Conservation (phyloP, 1,284 basidiomycete species). For the Thecaphora thlaspeos region DNA sequence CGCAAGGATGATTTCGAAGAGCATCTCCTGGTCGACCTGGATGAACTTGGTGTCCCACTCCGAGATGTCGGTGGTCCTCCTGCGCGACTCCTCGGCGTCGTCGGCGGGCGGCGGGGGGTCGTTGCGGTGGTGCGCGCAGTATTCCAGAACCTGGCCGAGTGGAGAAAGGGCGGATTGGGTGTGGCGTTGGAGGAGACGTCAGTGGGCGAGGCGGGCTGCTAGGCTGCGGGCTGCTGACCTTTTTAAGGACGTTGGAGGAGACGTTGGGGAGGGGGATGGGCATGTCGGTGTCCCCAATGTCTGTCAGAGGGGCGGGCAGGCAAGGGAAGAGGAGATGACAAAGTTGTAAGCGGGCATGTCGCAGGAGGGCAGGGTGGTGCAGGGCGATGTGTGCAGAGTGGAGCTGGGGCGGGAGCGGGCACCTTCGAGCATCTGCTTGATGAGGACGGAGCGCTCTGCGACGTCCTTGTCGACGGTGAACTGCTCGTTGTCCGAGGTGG, state of each 20-base stretch:
- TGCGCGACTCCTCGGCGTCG: conserved; percentile 83
- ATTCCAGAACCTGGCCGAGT: conserved; percentile 95
- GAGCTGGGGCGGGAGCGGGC: conserved; percentile 2
- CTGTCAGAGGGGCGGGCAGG: conserved; percentile 5
- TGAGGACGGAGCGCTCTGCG: conserved; percentile 89
- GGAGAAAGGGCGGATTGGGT: too few relatives aligned
- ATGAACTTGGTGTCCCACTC: conserved; percentile 99
- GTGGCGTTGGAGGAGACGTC: not conserved
- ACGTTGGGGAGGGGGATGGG: conserved; percentile 97
- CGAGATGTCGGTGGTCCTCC: conserved; percentile 92
- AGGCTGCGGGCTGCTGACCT: conserved; percentile 63
- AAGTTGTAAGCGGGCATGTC: too few relatives aligned
- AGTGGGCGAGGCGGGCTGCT: not conserved
- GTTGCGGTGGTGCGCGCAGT: conserved; percentile 96
- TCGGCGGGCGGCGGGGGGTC: conserved; percentile 84
- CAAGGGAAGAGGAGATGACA: too few relatives aligned
- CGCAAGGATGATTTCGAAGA: conserved; percentile 98
- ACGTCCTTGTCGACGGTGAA: conserved; percentile 93
- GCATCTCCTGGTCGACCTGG: conserved; percentile 87
- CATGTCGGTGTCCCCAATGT: conserved; percentile 62
- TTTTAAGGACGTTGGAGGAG: conserved; percentile 91
- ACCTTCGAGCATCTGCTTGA: conserved; percentile 99
- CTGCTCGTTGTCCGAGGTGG: conserved; percentile 87
- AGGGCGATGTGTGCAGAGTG: too few relatives aligned
- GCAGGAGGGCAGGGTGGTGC: too few relatives aligned